These are phyloP conservation scores for Raffaelea ambrosiae DNA, from an alignment of 2,329 filamentous ascomycete species.

Conservation along the genomic window DNA sequence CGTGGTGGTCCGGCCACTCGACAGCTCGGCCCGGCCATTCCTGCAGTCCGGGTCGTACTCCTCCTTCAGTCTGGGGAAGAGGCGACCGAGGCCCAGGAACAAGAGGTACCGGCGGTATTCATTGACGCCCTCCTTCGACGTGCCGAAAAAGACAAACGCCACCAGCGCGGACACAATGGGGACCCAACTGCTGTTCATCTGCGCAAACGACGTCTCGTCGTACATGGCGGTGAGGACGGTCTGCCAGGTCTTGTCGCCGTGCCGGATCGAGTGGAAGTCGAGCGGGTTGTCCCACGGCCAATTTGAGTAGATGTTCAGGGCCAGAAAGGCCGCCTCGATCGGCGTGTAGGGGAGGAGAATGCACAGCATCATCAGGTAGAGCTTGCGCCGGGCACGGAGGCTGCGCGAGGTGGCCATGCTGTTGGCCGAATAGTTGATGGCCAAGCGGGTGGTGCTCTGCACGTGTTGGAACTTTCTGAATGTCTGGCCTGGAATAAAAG, in stretches of 20 bases:
- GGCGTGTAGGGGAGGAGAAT: conserved; percentile 45
- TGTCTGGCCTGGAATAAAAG: conserved; percentile 28
- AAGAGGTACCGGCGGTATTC: conserved; percentile 34
- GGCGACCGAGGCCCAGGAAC: conserved; percentile 29
- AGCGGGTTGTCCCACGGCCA: conserved; percentile 25
- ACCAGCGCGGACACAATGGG: conserved; percentile 35
- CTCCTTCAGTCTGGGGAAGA: conserved; percentile 32
- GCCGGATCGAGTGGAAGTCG: conserved; percentile 33
- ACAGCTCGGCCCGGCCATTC: not conserved
- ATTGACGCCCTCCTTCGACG: conserved; percentile 43
- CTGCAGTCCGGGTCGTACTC: conserved; percentile 18
- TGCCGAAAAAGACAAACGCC: conserved; percentile 47
- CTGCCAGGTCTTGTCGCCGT: conserved; percentile 31
- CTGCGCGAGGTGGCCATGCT: conserved; percentile 31
- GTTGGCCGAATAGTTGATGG: conserved; percentile 26
- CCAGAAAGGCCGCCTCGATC: conserved; percentile 31
- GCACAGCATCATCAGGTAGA: conserved; percentile 46
- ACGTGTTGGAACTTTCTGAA: conserved; percentile 40
- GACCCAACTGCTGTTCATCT: conserved; percentile 40
- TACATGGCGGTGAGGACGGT: conserved; percentile 37
- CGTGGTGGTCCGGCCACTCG: not conserved
- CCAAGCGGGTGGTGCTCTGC: conserved; percentile 28
- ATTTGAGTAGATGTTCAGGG: conserved; percentile 29
- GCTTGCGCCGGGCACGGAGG: conserved; percentile 38
- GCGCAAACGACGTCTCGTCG: conserved; percentile 26